Evolutionary conservation across 2,329 filamentous ascomycete species (phyloP), one percentile per base, ranked within the genome.

Genomic region (Clonostachys rosea): DNA sequence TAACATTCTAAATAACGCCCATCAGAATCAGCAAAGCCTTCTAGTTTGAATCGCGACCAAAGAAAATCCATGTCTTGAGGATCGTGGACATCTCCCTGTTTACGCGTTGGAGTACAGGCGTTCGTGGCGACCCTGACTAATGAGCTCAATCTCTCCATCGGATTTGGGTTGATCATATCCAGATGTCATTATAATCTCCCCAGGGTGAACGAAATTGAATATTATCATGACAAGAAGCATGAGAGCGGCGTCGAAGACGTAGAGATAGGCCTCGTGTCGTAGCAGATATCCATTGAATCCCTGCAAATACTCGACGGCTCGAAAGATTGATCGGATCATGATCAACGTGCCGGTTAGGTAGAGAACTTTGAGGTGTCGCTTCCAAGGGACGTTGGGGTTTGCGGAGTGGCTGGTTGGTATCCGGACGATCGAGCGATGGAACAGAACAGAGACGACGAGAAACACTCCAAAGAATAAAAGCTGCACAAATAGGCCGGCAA

Each of bases 401-500:
- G 40, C 39, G 0, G 53, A 53, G 2, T 47, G 48, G 0, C n/a
- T 42, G 9, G 24, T 30, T 2, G 34, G 40, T n/a, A 9, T 6
- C 10, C 41, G 33, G n/a, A 13, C 7, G n/a, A 58, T 53, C 2
- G 50, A 49, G 4, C 47, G 47, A 48, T 80, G 70, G 58, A 78
- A 79, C 0, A 71, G 50, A 1, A 66, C 49, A 0, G 74, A 66
- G 0, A 69, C 65, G 2, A 69, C 42, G n/a, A 78, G 59, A 52
- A 82, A 83, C 18, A 79, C 60, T 8, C 64, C 65, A 48, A 83
- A 81, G 37, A 77, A 68, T 18, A 75, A 34, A 12, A 83, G 66
- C 53, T 84, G 80, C n/a, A 82, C 57, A 14, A 75, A 59, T 5
- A 84, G 61, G 4, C 80, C 79, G 6, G 55, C 71, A 8, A 83